A percentile compares a stretch with the other conserved stretches of the same genome.
phyloP scores from a whole-genome alignment of 1,284 basidiomycete genomes.

The Crepidotus sp. region DNA sequence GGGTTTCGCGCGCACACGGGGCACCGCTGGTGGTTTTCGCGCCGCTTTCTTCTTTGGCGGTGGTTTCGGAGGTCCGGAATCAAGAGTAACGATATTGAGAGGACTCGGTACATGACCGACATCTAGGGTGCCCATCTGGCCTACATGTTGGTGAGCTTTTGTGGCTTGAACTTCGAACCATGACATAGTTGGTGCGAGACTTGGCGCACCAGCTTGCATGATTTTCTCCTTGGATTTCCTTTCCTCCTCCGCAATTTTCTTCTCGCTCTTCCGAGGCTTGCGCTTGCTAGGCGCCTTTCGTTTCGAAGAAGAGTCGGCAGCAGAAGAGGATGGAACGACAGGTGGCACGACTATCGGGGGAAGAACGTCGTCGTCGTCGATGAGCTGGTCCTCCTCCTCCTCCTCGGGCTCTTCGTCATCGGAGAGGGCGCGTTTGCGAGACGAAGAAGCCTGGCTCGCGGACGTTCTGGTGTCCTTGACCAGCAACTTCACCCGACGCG shows the following conservation, averaged over 20 bases:
- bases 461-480: constrained; percentile 24
- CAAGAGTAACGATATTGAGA: constrained; percentile 13
- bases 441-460: constrained; percentile 10
- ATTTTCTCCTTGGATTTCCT: constrained; percentile 32
- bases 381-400: constrained; percentile 69
- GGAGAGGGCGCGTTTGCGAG: constrained; percentile 23
- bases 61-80: constrained; percentile 13
- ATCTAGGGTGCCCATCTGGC: constrained; percentile 19
- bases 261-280: constrained; percentile 41
- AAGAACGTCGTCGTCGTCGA: constrained; percentile 58
- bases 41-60: constrained; percentile 17
- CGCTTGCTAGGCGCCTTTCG: constrained; percentile 39
- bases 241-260: constrained; percentile 29
- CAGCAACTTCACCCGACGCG: constrained; percentile 41
- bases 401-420: constrained; percentile 36
- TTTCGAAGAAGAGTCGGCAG: constrained; percentile 29
- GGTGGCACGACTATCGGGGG: constrained; percentile 19
- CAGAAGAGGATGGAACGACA: constrained; percentile 24
- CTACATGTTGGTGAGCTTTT: constrained; percentile 27
- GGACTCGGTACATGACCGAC: constrained; percentile 10
- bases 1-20: constrained; percentile 15
- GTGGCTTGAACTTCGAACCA: constrained; percentile 30
- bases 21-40: constrained; percentile 12
- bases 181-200: constrained; percentile 31
- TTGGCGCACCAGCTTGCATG: constrained; percentile 24